Evolutionary conservation across 495 filamentous ascomycete species (phyloP).

Genomic region (Cercophora samala): DNA sequence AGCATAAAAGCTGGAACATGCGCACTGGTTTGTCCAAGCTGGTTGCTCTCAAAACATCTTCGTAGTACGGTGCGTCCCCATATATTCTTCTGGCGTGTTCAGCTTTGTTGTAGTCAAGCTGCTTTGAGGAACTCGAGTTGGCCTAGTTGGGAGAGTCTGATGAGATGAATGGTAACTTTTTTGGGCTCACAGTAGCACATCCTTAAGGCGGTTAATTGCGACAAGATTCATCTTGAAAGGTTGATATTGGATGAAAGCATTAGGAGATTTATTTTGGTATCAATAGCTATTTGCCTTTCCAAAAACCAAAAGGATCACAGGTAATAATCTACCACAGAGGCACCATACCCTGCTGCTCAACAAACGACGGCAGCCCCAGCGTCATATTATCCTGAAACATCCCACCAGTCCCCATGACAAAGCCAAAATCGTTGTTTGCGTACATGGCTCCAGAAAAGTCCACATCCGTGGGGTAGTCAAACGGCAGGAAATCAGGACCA

Average conservation of each 20-base stretch:
- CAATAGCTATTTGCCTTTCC: not conserved
- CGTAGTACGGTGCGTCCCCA: too few relatives aligned
- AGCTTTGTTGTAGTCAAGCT: too few relatives aligned
- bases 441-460: conserved; percentile 2
- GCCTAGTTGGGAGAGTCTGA: too few relatives aligned
- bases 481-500: conserved; percentile 9
- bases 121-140: too few relatives aligned
- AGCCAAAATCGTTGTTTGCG: not conserved
- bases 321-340: not conserved
- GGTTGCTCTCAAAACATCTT: not conserved
- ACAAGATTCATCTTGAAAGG: too few relatives aligned
- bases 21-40: not conserved
- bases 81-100: too few relatives aligned
- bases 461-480: conserved; percentile 7
- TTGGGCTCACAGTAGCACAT: too few relatives aligned
- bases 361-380: not conserved
- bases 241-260: too few relatives aligned
- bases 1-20: not conserved
- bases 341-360: not conserved
- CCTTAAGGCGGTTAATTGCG: too few relatives aligned
- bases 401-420: not conserved
- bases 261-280: not conserved
- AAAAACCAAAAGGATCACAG: not conserved
- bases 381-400: conserved; percentile 3
- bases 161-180: too few relatives aligned